These are phyloP conservation scores for Fusarium succisae DNA, from an alignment of 2,329 filamentous ascomycete genomes.

Conservation along the genomic window DNA sequence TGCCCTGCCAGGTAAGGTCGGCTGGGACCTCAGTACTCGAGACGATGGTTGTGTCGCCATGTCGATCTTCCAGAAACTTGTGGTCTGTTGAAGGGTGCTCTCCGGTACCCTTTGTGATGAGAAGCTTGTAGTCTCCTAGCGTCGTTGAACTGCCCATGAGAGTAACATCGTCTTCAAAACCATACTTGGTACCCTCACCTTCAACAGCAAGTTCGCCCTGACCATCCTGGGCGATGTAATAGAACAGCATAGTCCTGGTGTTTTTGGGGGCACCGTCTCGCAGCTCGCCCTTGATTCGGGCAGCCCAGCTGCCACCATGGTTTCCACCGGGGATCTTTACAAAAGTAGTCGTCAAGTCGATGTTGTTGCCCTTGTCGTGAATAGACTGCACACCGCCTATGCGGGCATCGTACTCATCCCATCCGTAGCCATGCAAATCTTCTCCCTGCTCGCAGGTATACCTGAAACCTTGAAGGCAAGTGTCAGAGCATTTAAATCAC, in stretches of 20 bases:
- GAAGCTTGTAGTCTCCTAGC: constrained; percentile 82
- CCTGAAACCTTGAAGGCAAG: constrained; percentile 71
- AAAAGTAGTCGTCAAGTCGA: constrained; percentile 93
- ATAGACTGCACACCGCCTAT: constrained; percentile 89
- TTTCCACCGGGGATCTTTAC: constrained; percentile 88
- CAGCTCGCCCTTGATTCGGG: constrained; percentile 83
- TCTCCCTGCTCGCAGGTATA: constrained; percentile 97
- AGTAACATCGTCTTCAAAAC: constrained; percentile 69
- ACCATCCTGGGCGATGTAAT: constrained; percentile 85
- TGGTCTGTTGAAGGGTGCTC: constrained; percentile 72
- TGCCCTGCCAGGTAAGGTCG: constrained; percentile 84
- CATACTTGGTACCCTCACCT: constrained; percentile 59
- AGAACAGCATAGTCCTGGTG: constrained; percentile 80
- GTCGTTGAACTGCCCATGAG: constrained; percentile 75
- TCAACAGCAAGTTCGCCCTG: constrained; percentile 70
- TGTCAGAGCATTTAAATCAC: constrained; percentile 5
- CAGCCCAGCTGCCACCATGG: constrained; percentile 92
- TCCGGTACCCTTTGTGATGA: constrained; percentile 75
- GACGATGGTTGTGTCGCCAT: constrained; percentile 79
- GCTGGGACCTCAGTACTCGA: constrained; percentile 73
- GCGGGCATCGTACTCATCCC: constrained; percentile 95
- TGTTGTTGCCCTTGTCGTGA: constrained; percentile 85
- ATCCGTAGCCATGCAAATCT: constrained; percentile 94
- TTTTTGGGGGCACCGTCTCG: constrained; percentile 73
- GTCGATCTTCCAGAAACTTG: constrained; percentile 72